These are phyloP conservation scores for Cubamyces sp. DNA, from an alignment of 768 basidiomycete genomes.

Conservation along the genomic window DNA sequence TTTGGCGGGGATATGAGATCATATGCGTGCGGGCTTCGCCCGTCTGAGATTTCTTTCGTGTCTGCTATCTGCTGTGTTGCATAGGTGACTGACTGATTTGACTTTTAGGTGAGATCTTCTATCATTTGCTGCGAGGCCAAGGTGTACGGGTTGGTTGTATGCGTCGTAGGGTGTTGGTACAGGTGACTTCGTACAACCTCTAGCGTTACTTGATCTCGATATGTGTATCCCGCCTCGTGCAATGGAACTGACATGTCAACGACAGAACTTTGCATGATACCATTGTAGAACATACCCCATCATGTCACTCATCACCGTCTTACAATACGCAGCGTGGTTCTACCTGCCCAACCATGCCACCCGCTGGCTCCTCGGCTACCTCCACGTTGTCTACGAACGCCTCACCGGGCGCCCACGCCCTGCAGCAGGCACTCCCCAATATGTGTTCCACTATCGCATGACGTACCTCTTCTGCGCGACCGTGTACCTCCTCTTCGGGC, in stretches of 20 bases:
- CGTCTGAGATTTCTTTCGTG: constrained; percentile 29
- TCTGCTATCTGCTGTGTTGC: background rate
- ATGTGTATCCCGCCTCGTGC: too few relatives aligned
- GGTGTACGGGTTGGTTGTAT: too few relatives aligned
- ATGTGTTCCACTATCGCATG: constrained; percentile 62
- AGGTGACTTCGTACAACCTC: too few relatives aligned
- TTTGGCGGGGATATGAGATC: constrained; percentile 39
- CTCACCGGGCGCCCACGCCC: constrained; percentile 43
- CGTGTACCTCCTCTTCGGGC: constrained; percentile 67
- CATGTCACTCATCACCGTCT: constrained; percentile 1
- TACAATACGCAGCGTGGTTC: constrained; percentile 60
- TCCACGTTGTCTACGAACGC: constrained; percentile 44
- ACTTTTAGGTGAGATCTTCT: background rate
- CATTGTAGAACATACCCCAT: background rate
- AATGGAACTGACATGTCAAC: background rate
- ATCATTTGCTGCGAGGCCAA: too few relatives aligned
- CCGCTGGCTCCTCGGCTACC: constrained; percentile 49
- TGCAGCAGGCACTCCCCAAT: constrained; percentile 46
- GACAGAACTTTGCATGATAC: background rate
- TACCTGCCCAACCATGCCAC: constrained; percentile 68
- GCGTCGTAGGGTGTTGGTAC: too few relatives aligned
- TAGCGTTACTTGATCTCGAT: too few relatives aligned
- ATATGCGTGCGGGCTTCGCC: constrained; percentile 28
- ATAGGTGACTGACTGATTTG: background rate
- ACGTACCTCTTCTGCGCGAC: constrained; percentile 67